Conservation (phyloP, 129 eudicot genomes). For the Tanacetum coccineum region DNA sequence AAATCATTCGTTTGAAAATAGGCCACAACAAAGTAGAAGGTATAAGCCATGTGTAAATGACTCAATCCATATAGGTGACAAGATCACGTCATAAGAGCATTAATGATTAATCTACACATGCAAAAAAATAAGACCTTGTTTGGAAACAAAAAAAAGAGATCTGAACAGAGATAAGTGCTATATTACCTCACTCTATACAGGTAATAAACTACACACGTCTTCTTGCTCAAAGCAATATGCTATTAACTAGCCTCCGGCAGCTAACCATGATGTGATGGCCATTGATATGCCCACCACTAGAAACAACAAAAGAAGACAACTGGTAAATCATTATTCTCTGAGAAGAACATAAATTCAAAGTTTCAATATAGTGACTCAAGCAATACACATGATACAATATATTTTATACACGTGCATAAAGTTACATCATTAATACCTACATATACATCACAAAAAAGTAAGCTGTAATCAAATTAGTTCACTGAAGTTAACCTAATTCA, state of each 20-base stretch:
- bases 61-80: constrained; percentile 3
- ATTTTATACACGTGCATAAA: no score
- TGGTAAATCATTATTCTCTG: constrained; percentile 95
- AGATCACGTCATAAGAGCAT: no score
- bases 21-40: constrained; percentile 14
- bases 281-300: constrained; percentile 96
- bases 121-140: no score
- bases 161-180: not conserved
- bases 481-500: no score
- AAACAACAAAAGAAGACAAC: constrained; percentile 78
- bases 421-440: no score
- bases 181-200: constrained; percentile 88
- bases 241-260: constrained; percentile 94
- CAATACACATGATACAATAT: no score
- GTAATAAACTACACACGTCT: constrained; percentile 88
- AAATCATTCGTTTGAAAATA: constrained; percentile 85
- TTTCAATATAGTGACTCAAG: not conserved
- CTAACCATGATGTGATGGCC: constrained; percentile 96
- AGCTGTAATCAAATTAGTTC: no score
- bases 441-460: no score
- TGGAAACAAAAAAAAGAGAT: not conserved
- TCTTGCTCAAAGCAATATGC: constrained; percentile 95
- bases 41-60: constrained; percentile 2
- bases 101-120: no score
- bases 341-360: constrained; percentile 25